Evolutionary conservation across 129 eudicot genomes (phyloP).

Genomic region (Escallonia rubra): DNA sequence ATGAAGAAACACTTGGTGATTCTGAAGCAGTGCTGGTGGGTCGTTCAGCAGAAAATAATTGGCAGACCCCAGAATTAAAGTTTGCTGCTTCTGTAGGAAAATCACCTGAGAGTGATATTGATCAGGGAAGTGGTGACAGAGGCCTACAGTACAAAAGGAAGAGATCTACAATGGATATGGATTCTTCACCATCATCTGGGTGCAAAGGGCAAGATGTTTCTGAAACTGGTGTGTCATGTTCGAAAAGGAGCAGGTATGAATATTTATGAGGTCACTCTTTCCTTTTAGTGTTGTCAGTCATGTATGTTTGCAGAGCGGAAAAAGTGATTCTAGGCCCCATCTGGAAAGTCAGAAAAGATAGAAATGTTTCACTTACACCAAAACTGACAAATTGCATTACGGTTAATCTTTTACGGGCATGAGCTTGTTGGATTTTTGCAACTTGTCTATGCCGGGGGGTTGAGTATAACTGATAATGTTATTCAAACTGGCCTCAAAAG

Average conservation of each 20-base stretch:
- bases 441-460: too few relatives aligned
- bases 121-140: conserved; percentile 10
- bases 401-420: neutral
- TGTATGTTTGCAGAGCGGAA: too few relatives aligned
- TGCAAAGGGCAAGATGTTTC: conserved; percentile 13
- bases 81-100: conserved; percentile 6
- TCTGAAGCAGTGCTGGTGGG: conserved; percentile 11
- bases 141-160: conserved; percentile 10
- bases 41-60: conserved; percentile 10
- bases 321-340: too few relatives aligned
- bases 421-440: neutral
- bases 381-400: neutral
- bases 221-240: conserved; percentile 29
- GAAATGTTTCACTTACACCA: too few relatives aligned
- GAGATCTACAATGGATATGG: conserved; percentile 13
- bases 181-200: conserved; percentile 21
- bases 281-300: too few relatives aligned
- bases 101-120: conserved; percentile 13
- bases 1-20: conserved; percentile 9
- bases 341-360: too few relatives aligned
- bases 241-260: conserved; percentile 37
- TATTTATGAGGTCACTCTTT: neutral
- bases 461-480: too few relatives aligned
- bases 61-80: conserved; percentile 18
- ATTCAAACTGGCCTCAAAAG: too few relatives aligned